phyloP scores from a whole-genome alignment of 805 yeast genomes.

The Cyberlindnera petersonii region DNA sequence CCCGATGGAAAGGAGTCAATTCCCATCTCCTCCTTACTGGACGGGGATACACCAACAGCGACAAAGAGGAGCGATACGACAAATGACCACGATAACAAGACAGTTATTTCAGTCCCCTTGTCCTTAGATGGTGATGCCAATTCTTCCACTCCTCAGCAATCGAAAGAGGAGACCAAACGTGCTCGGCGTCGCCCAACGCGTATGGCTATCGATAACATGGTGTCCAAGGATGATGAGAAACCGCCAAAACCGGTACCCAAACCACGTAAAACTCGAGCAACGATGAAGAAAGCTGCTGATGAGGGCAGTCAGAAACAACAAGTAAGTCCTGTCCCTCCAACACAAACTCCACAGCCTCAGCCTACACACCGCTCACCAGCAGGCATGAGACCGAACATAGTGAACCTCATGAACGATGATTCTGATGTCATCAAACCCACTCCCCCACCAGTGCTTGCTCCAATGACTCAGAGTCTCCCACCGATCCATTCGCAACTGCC shows the following conservation, averaged over 20 bases:
- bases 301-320: no score
- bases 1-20: conserved; percentile 4
- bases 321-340: conserved; percentile 4
- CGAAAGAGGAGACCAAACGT: conserved; percentile 4
- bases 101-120: neutral
- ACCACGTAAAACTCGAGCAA: neutral
- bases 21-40: conserved; percentile 15
- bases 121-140: neutral
- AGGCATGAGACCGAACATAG: conserved; percentile 10
- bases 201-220: conserved; percentile 11
- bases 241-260: neutral
- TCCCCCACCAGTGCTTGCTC: neutral
- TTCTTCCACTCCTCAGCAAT: no score
- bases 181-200: conserved; percentile 9
- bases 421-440: no score
- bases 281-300: no score
- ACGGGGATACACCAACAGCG: neutral
- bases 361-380: no score
- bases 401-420: conserved; percentile 12
- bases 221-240: conserved; percentile 2
- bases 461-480: neutral
- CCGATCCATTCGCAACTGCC: neutral
- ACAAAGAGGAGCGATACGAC: no score
- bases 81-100: neutral
- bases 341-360: neutral